These are phyloP conservation scores for Sugiyamaella lignohabitans DNA, from an alignment of 805 yeast genomes.

Conservation along the genomic window DNA sequence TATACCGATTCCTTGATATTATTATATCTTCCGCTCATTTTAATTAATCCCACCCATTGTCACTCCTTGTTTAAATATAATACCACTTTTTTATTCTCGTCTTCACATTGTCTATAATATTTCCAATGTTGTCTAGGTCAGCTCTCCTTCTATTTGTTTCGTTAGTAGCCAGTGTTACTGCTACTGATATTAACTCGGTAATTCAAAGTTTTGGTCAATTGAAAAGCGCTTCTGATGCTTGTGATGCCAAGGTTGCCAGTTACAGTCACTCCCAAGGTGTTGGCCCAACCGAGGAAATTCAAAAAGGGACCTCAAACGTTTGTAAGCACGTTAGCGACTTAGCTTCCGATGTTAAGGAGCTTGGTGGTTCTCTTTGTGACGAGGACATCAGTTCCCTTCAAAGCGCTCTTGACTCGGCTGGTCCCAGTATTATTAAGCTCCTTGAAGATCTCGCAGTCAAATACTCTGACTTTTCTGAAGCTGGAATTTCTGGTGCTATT, in stretches of 20 bases:
- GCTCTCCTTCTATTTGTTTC: no score
- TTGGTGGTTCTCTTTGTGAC: not conserved
- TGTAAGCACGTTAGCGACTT: not conserved
- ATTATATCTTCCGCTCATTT: no score
- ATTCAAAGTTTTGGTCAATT: not conserved
- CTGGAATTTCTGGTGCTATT: not conserved
- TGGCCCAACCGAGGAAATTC: not conserved
- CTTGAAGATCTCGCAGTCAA: not conserved
- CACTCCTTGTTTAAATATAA: no score
- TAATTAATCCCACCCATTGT: no score
- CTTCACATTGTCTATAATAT: no score
- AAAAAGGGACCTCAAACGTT: no score
- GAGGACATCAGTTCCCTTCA: not conserved
- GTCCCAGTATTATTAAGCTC: slow-evolving; percentile 3
- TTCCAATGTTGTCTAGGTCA: no score
- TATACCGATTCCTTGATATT: no score
- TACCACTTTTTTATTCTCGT: no score
- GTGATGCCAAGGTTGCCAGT: not conserved
- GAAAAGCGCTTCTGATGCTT: not conserved
- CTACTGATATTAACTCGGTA: not conserved
- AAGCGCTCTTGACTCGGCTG: not conserved
- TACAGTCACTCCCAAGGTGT: not conserved
- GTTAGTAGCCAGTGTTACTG: not conserved
- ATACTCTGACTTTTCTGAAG: not conserved
- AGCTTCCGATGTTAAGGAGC: not conserved